Evolutionary conservation across 352 stramenopile genomes (phyloP).

Genomic region (Phytophthora ohioensis): DNA sequence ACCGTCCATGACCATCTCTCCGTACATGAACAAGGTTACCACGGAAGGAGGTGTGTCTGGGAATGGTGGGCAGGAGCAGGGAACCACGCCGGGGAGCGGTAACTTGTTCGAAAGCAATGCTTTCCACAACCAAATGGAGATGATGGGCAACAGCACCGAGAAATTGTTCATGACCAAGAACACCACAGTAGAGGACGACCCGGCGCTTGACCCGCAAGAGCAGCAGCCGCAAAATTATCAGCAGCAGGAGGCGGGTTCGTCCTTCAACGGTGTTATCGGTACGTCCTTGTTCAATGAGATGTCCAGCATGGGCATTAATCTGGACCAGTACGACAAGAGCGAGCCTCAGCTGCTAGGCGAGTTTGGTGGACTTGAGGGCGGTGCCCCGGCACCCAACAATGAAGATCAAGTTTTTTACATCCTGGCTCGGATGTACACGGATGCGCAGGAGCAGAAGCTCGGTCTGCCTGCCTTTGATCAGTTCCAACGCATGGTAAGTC

Average conservation of each 20-base stretch:
- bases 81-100: constrained; percentile 25
- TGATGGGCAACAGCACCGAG: constrained; percentile 45
- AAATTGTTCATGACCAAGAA: constrained; percentile 54
- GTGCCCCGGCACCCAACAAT: constrained; percentile 32
- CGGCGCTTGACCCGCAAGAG: constrained; percentile 36
- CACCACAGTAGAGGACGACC: constrained; percentile 39
- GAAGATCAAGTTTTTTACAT: constrained; percentile 89
- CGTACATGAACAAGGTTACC: constrained; percentile 79
- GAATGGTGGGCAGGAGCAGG: constrained; percentile 32
- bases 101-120: constrained; percentile 81
- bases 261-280: constrained; percentile 46
- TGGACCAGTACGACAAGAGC: constrained; percentile 66
- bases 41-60: constrained; percentile 24
- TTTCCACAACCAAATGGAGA: constrained; percentile 78
- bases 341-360: constrained; percentile 49
- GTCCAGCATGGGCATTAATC: constrained; percentile 79
- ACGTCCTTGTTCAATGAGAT: constrained; percentile 75
- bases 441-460: constrained; percentile 70
- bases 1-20: constrained; percentile 70
- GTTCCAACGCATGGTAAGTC: constrained; percentile 82
- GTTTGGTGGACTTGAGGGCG: constrained; percentile 48
- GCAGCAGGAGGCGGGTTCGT: constrained; percentile 26
- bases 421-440: constrained; percentile 80
- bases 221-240: constrained; percentile 30
- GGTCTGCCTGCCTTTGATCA: constrained; percentile 85